Percentiles rank a stretch among this genome's conserved stretches.
Conservation (phyloP, 2,329 filamentous ascomycete genomes). For the Cryoendolithus antarcticus region DNA sequence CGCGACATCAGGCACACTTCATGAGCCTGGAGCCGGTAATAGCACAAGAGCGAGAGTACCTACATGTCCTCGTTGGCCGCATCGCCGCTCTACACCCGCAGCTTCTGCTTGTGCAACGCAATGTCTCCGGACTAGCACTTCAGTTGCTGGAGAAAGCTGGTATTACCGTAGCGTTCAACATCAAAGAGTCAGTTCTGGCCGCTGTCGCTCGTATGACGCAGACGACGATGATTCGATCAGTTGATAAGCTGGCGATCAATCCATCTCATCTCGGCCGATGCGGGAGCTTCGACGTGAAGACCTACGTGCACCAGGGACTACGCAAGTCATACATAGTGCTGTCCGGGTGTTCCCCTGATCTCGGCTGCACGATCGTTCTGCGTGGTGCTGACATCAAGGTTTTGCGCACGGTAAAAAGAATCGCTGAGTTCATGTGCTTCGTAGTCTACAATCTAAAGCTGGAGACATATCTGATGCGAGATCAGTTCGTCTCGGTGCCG, state of each 20-base stretch:
- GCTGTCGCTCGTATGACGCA: slow-evolving; percentile 87
- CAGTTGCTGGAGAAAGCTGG: slow-evolving; percentile 78
- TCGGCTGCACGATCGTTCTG: slow-evolving; percentile 89
- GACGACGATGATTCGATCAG: slow-evolving; percentile 82
- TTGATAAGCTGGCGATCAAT: slow-evolving; percentile 78
- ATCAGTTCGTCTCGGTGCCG: slow-evolving; percentile 80
- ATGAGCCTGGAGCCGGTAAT: slow-evolving; percentile 98
- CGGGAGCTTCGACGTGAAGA: slow-evolving; percentile 86
- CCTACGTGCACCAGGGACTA: slow-evolving; percentile 70
- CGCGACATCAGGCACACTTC: slow-evolving; percentile 83
- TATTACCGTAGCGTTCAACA: slow-evolving; percentile 90
- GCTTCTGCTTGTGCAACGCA: slow-evolving; percentile 80
- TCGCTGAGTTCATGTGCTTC: slow-evolving; percentile 98
- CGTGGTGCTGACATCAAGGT: slow-evolving; percentile 63
- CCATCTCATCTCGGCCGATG: slow-evolving; percentile 67
- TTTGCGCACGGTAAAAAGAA: slow-evolving; percentile 71
- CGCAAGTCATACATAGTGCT: slow-evolving; percentile 96
- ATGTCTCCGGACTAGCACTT: slow-evolving; percentile 81
- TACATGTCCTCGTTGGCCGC: slow-evolving; percentile 80
- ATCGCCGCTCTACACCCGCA: slow-evolving; percentile 79
- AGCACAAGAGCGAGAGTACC: slow-evolving; percentile 86
- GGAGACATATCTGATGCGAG: slow-evolving; percentile 85
- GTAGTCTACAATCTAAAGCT: slow-evolving; percentile 96
- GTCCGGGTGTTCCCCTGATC: slow-evolving; percentile 74
- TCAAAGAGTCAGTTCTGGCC: slow-evolving; percentile 90